phyloP scores from a whole-genome alignment of 2,329 filamentous ascomycete species.

The Colletotrichum tofieldiae region DNA sequence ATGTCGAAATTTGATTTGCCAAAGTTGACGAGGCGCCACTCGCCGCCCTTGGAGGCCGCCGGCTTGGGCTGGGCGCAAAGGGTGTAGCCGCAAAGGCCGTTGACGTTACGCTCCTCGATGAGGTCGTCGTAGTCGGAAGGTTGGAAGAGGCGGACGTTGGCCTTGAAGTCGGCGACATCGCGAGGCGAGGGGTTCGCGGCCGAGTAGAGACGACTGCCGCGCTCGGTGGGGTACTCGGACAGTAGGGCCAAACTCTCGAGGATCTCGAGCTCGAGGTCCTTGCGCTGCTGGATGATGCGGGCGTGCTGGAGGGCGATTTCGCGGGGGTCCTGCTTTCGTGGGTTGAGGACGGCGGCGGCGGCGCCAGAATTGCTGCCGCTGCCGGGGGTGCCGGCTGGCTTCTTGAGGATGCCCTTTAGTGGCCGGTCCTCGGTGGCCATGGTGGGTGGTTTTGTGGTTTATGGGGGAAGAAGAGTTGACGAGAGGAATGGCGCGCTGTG shows the following conservation, averaged over 20 bases:
- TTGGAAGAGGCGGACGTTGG: constrained; percentile 81
- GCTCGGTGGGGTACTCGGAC: constrained; percentile 69
- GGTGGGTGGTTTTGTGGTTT: constrained; percentile 42
- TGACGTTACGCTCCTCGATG: constrained; percentile 89
- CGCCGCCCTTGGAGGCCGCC: constrained; percentile 69
- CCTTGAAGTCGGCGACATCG: constrained; percentile 78
- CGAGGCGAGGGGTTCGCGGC: constrained; percentile 67
- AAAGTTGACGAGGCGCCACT: constrained; percentile 76
- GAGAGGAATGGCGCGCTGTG: background rate
- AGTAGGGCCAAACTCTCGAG: constrained; percentile 81
- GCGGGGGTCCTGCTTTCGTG: constrained; percentile 60
- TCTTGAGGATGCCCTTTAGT: constrained; percentile 75
- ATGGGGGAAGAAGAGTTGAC: background rate
- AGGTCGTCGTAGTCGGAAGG: constrained; percentile 91
- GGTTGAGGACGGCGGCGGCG: constrained; percentile 44
- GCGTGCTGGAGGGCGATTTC: constrained; percentile 87
- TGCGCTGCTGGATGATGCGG: constrained; percentile 84
- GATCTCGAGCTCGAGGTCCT: constrained; percentile 82
- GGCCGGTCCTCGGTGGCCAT: constrained; percentile 61
- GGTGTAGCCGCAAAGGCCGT: constrained; percentile 85
- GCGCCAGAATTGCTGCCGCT: background rate
- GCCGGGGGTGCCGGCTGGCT: constrained; percentile 56
- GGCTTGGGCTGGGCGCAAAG: constrained; percentile 80
- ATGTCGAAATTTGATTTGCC: constrained; percentile 74
- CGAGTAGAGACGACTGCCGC: constrained; percentile 49